Base-by-base conservation (phyloP, 192 early-diverging fungal genomes). In the Rhizophlyctis rosea region DNA sequence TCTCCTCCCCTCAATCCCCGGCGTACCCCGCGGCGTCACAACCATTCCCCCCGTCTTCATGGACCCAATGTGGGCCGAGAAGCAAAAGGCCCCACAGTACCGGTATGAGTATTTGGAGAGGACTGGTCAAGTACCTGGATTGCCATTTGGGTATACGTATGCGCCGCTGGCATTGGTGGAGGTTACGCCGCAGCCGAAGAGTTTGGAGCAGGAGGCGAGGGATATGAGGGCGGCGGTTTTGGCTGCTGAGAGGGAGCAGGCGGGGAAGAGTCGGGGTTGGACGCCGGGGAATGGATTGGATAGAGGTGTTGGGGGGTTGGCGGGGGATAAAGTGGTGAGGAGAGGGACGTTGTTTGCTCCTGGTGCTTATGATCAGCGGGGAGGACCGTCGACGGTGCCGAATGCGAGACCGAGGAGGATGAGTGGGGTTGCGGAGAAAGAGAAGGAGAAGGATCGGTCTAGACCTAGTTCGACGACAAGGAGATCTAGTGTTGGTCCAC, bases 31-130 rank as follows among this genome's bases (percentile, higher is more conserved):
- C 3, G 75, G 53, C 11, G 75, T 70, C 3, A 85, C 83, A 3
- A 79, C 83, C 0, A 74, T 78, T 33, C 81, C 83, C 4, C 81
- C 81, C 1, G 67, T 83, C 0, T 85, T 81, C 60, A 77, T 85
- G 77, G 68, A 62, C 56, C 58, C 68, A 36, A 34, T 63, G 36
- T 84, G 79, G 77, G 71, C 71, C 27, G 77, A 81, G 34, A 65
- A 69, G 53, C 73, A 75, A 39, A 65, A 59, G 9, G 54, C 71
- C 2, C 81, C 81, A 36, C 28, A 44, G 27, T 76, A 63, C 31
- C 61, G 60, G 3, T 81, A 81, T 57, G 80, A 85, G 60, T 72
- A 58, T 14, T 31, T 53, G 13, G 83, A 85, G 61, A 64, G 76
- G 23, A 65, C 59, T 21, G 81, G 81, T 1, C 30, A 55, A 24